Evolutionary conservation across 208 protist species (phyloP).

Genomic region (Acanthamoeba healyi): DNA sequence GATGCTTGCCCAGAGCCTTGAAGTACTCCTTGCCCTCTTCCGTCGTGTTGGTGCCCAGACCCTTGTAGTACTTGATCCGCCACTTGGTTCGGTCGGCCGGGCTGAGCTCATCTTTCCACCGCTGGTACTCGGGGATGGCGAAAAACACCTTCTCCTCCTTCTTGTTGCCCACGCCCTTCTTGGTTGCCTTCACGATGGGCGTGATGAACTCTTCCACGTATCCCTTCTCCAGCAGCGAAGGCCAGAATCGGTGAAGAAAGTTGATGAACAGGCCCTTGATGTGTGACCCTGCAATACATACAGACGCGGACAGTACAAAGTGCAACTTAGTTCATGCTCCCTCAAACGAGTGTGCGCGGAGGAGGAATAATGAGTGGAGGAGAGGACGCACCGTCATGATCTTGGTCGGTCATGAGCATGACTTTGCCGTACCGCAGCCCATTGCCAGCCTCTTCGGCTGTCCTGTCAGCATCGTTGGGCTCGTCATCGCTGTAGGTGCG

Average conservation of each 20-base stretch:
- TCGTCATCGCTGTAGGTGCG: slow-evolving; percentile 84
- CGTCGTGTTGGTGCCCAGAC: slow-evolving; percentile 97
- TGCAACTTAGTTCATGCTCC: background rate
- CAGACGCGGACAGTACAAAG: slow-evolving; percentile 86
- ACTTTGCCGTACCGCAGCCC: slow-evolving; percentile 99
- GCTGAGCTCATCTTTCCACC: slow-evolving; percentile 86
- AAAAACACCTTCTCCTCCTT: slow-evolving; percentile 97
- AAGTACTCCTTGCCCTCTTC: slow-evolving; percentile 99
- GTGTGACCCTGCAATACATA: slow-evolving; percentile 99
- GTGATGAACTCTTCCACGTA: slow-evolving; percentile 99
- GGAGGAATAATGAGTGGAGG: background rate
- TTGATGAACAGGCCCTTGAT: slow-evolving; percentile 99
- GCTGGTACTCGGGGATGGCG: slow-evolving; percentile 98
- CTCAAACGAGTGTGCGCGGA: too few relatives aligned
- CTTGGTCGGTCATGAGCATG: slow-evolving; percentile 99
- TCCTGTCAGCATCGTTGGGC: background rate
- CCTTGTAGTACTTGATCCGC: slow-evolving; percentile 99
- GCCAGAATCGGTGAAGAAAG: slow-evolving; percentile 99
- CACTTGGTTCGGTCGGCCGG: slow-evolving; percentile 91
- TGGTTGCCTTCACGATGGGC: slow-evolving; percentile 98
- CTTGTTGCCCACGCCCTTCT: slow-evolving; percentile 81
- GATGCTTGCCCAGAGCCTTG: slow-evolving; percentile 96
- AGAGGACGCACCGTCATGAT: slow-evolving; percentile 41
- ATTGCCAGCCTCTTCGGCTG: slow-evolving; percentile 79
- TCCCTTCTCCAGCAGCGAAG: slow-evolving; percentile 95